Evolutionary conservation across 139 green algal species (phyloP), one percentile per base, ranked within the genome.

Genomic region (Chlorella ohadii): DNA sequence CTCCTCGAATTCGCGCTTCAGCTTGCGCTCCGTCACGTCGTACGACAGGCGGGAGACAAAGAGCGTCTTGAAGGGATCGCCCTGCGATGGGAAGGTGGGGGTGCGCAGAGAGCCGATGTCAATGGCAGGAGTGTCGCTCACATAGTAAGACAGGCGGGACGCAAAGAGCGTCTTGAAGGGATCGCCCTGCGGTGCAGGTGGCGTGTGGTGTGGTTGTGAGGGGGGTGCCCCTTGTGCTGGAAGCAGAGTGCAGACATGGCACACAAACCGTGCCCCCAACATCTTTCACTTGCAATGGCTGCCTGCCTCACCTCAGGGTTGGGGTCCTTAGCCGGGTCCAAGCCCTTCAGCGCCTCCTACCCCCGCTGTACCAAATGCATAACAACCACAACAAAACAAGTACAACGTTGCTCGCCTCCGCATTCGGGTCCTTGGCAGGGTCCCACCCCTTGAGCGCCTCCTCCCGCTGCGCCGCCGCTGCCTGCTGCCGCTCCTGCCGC

Each of bases 1-100:
- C 90, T 98, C 94, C 86, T 97, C 95, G 86, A 98, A 96, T 82
- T 96, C 94, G 16, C 93, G 84, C 23, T 82, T 82, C 76, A 98
- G 82, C 87, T 94, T 94, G 75, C 94, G 92, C 76, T 98, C 95
- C 3, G 91, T 97, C 1, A 95, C 91, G 17, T 97, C 93, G 72
- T 93, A 95, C 68, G 91, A 94, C 33, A 98, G 87, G 4, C 92
- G 89, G 16, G 82, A 87, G 20, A 98, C 89, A 87, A 98, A 95
- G 3, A 98, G 90, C 15, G 95, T 98, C 75, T 97, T 98, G 90
- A 94, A 98, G 3, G 95, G 90, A 56, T 98, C 95, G 31, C 95
- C 93, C 92, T 96, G 90, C 66, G 44, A 61, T 51, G 44, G 22
- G 5, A 20, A 9, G 27, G 59, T 27, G 36, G 19, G 38, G 7